Evolutionary conservation across 495 filamentous ascomycete species (phyloP).

Genomic region (Bacidia gigantensis): DNA sequence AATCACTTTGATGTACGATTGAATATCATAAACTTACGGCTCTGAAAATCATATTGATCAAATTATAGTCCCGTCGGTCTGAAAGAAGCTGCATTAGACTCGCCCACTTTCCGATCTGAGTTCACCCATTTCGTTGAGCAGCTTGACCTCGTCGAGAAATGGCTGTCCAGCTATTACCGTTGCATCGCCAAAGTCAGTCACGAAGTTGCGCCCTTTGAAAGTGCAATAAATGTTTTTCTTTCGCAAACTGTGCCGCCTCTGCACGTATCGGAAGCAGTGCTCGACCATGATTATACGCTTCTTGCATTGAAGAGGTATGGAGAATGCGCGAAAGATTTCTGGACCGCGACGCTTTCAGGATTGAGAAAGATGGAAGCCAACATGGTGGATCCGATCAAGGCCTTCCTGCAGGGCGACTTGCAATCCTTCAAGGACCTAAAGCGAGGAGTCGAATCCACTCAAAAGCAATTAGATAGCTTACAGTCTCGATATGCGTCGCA

Average conservation of each 20-base stretch:
- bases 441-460: slow-evolving; percentile 58
- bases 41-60: not conserved
- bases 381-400: slow-evolving; percentile 67
- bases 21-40: too few relatives aligned
- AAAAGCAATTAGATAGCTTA: slow-evolving; percentile 68
- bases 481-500: slow-evolving; percentile 69
- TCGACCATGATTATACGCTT: slow-evolving; percentile 92
- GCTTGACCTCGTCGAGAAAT: slow-evolving; percentile 80
- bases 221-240: slow-evolving; percentile 58
- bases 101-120: slow-evolving; percentile 83
- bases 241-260: slow-evolving; percentile 54
- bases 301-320: slow-evolving; percentile 71
- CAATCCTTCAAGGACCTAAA: slow-evolving; percentile 62
- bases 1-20: slow-evolving; percentile 40
- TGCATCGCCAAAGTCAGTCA: slow-evolving; percentile 62
- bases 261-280: slow-evolving; percentile 57
- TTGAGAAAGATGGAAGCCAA: slow-evolving; percentile 61
- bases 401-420: slow-evolving; percentile 62
- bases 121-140: slow-evolving; percentile 83
- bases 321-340: slow-evolving; percentile 75
- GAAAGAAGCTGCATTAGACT: slow-evolving; percentile 91
- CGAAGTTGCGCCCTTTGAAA: slow-evolving; percentile 58
- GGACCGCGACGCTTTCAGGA: slow-evolving; percentile 55
- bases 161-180: slow-evolving; percentile 78
- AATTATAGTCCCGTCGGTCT: slow-evolving; percentile 61